Conservation (phyloP, 164 flowering plant genomes). For the Houttuynia cordata region DNA sequence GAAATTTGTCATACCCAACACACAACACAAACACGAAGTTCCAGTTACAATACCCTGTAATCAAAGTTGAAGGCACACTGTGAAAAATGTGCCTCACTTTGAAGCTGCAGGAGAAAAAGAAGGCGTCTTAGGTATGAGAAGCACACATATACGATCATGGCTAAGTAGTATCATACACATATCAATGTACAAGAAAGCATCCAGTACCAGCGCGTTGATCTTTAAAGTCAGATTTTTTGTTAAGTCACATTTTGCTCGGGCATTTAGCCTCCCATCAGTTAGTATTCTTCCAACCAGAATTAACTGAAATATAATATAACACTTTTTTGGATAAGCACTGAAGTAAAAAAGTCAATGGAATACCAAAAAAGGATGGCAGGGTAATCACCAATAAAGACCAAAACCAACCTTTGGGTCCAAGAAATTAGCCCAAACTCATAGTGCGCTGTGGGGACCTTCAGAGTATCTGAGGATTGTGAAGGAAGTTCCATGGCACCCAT, state of each 20-base stretch:
- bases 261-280: conserved; percentile 80
- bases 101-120: conserved; percentile 28
- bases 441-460: conserved; percentile 77
- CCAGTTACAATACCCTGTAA: conserved; percentile 48
- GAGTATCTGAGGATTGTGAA: conserved; percentile 64
- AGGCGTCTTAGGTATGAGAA: background rate
- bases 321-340: no score
- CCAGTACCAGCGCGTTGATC: conserved; percentile 75
- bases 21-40: no score
- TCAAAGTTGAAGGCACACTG: conserved; percentile 82
- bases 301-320: conserved; percentile 23
- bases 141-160: background rate
- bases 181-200: no score
- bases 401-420: conserved; percentile 67
- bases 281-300: conserved; percentile 81
- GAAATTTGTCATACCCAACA: no score
- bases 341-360: background rate
- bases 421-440: conserved; percentile 92
- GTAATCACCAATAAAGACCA: background rate
- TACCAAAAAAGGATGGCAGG: background rate
- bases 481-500: conserved; percentile 84
- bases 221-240: conserved; percentile 63
- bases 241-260: conserved; percentile 65
- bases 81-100: conserved; percentile 83
- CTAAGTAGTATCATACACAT: background rate